Conservation (phyloP, 257 asterid species). For the Solanum chmielewskii region DNA sequence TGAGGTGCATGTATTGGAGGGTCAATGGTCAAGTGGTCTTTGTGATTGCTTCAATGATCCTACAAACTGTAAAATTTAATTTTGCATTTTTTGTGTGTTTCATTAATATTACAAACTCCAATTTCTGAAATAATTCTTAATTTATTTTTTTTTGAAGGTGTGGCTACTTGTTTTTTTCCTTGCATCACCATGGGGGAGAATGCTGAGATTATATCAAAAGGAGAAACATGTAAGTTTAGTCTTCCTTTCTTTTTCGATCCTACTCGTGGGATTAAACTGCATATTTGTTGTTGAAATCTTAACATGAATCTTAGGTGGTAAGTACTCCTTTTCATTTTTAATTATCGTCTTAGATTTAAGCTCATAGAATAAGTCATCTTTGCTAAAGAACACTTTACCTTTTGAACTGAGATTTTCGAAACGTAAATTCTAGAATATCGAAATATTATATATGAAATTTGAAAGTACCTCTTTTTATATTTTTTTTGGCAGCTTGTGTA, state of each 20-base stretch:
- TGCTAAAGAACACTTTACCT: background rate
- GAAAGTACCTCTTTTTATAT: background rate
- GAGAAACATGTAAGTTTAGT: background rate
- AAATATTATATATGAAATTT: background rate
- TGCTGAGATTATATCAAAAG: background rate
- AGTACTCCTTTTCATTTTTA: background rate
- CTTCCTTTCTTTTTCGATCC: background rate
- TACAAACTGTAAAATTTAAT: background rate
- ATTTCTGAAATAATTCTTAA: background rate
- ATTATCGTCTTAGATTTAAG: accelerated
- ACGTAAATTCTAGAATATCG: background rate
- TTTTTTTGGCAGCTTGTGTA: background rate
- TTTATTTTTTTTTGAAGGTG: background rate
- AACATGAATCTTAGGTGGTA: background rate
- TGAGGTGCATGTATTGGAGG: background rate
- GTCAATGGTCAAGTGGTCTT: background rate
- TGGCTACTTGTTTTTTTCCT: background rate
- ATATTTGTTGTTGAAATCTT: background rate
- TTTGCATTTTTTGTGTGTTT: background rate
- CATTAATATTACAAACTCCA: background rate
- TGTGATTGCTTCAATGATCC: background rate
- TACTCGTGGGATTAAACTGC: accelerated
- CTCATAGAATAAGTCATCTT: background rate
- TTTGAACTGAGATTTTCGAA: background rate
- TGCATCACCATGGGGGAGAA: background rate